phyloP scores from a whole-genome alignment of 805 yeast genomes.

The Groenewaldozyma salmanticensis region DNA sequence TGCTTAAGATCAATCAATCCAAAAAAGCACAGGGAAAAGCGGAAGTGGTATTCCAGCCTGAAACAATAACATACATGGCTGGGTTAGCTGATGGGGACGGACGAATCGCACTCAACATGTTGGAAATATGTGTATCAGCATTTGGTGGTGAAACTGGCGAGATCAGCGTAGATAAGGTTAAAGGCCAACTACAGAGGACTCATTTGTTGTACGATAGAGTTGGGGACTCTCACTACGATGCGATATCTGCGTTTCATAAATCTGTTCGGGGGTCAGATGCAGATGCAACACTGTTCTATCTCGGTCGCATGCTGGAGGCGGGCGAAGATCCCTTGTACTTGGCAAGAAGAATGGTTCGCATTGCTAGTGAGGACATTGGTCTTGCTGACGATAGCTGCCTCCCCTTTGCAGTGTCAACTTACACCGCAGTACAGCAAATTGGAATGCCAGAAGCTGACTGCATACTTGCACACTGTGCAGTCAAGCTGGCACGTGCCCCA shows the following conservation, averaged over 20 bases:
- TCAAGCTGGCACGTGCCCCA: conserved; percentile 74
- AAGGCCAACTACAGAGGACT: conserved; percentile 38
- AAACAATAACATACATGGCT: conserved; percentile 57
- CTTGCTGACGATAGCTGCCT: conserved; percentile 70
- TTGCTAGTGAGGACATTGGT: conserved; percentile 94
- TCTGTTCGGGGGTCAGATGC: conserved; percentile 82
- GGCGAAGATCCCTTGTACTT: conserved; percentile 92
- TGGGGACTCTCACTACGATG: conserved; percentile 91
- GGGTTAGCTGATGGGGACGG: conserved; percentile 83
- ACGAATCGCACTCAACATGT: conserved; percentile 65
- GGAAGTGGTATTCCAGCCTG: conserved; percentile 43
- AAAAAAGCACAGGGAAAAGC: conserved; percentile 43
- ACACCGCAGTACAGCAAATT: conserved; percentile 77
- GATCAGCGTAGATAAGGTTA: conserved; percentile 21
- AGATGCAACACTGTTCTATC: conserved; percentile 80
- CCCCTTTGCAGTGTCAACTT: conserved; percentile 79
- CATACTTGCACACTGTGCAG: conserved; percentile 84
- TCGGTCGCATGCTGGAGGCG: conserved; percentile 80
- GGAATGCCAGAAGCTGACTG: conserved; percentile 95
- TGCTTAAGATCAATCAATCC: conserved; percentile 47
- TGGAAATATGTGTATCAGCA: conserved; percentile 42
- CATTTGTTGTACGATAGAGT: conserved; percentile 66
- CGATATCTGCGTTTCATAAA: conserved; percentile 93
- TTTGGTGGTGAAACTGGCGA: conserved; percentile 23
- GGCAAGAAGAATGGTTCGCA: conserved; percentile 84